Evolutionary conservation across 768 basidiomycete genomes (phyloP).

Genomic region (Tulasnella sp.): DNA sequence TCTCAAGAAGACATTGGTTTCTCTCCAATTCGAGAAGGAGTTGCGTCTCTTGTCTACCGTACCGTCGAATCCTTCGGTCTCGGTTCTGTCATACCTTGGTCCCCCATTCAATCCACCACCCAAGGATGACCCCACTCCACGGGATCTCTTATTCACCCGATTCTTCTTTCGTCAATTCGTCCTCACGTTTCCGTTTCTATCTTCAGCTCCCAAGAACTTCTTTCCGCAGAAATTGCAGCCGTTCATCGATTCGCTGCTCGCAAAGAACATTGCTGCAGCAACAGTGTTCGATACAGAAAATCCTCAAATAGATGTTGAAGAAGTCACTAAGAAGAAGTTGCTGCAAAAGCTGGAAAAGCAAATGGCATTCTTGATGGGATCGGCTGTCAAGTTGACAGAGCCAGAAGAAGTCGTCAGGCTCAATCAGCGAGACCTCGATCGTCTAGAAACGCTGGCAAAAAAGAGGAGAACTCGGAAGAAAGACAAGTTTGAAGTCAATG

Average conservation of each 20-base stretch:
- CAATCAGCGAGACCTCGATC: constrained; percentile 68
- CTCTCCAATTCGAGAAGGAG: constrained; percentile 74
- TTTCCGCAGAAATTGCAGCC: constrained; percentile 93
- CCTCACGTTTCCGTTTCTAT: constrained; percentile 90
- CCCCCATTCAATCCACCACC: constrained; percentile 69
- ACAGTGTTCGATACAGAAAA: constrained; percentile 26
- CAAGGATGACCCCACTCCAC: constrained; percentile 31
- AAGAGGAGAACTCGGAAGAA: constrained; percentile 37
- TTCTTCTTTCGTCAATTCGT: constrained; percentile 89
- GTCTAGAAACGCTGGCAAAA: constrained; percentile 58
- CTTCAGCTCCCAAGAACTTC: constrained; percentile 76
- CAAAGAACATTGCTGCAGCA: constrained; percentile 51
- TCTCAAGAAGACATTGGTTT: constrained; percentile 89
- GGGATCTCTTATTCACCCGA: constrained; percentile 77
- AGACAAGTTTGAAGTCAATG: constrained; percentile 75
- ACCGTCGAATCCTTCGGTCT: constrained; percentile 33
- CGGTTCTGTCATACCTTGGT: constrained; percentile 76
- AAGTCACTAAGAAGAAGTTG: constrained; percentile 52
- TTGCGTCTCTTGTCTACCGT: constrained; percentile 48
- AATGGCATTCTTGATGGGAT: constrained; percentile 63
- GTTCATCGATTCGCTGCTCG: constrained; percentile 69
- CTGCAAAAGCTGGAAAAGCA: constrained; percentile 74
- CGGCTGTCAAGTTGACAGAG: constrained; percentile 72
- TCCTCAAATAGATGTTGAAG: constrained; percentile 40
- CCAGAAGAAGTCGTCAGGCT: constrained; percentile 84